A percentile compares a stretch with the other conserved stretches of the same genome.
These are phyloP conservation scores for Zoysia pacifica DNA, from an alignment of 176 grass and related monocot genomes.

Conservation along the genomic window DNA sequence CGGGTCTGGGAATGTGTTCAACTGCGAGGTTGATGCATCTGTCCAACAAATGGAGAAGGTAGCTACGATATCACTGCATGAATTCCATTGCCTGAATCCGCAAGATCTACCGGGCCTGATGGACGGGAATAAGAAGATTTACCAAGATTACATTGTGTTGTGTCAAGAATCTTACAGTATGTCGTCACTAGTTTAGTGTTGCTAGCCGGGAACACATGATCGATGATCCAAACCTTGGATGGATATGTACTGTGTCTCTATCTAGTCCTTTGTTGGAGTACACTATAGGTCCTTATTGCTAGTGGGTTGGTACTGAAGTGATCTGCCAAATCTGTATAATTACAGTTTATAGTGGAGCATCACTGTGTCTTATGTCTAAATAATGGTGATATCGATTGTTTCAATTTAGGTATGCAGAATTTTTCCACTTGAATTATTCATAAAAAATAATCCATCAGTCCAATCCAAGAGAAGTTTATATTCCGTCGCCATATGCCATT, in stretches of 20 bases:
- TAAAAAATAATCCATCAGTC: background rate
- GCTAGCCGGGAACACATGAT: background rate
- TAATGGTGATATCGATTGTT: conserved; percentile 4
- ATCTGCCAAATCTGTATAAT: background rate
- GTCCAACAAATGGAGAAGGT: conserved; percentile 25
- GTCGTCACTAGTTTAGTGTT: background rate
- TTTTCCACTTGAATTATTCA: too few relatives aligned
- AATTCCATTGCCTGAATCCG: background rate
- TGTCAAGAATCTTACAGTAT: background rate
- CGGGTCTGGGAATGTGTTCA: conserved; percentile 15
- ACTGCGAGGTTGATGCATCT: background rate
- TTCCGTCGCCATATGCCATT: background rate
- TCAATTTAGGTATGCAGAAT: background rate
- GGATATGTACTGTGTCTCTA: background rate
- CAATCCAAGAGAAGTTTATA: too few relatives aligned
- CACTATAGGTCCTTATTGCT: background rate
- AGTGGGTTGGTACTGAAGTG: background rate
- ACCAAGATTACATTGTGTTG: background rate
- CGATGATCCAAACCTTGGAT: background rate
- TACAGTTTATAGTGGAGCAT: background rate
- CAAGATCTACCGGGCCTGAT: background rate
- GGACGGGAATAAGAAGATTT: background rate
- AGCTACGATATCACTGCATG: background rate
- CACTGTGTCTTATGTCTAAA: background rate
- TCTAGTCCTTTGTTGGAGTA: background rate